Evolutionary conservation across 2,329 filamentous ascomycete species (phyloP).

Genomic region (Diaporthe destruens): DNA sequence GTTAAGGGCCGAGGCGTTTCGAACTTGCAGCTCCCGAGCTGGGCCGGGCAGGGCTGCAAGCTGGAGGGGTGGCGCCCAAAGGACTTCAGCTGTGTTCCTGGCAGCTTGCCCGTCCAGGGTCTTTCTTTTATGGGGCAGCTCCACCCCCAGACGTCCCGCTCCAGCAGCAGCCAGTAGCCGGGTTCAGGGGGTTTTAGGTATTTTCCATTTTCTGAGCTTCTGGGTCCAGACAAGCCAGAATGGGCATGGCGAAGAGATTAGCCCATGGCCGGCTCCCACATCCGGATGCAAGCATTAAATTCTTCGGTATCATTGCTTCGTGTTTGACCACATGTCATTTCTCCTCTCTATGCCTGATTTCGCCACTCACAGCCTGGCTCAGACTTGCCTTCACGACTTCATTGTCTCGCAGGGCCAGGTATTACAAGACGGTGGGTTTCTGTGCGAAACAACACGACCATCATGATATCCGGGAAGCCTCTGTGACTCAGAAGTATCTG

Average conservation of each 20-base stretch:
- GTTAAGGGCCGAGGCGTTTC: slow-evolving; percentile 32
- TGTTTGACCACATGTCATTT: neutral
- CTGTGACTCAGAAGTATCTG: slow-evolving; percentile 81
- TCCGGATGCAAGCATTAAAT: neutral
- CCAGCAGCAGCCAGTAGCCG: neutral
- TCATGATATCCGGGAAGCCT: slow-evolving; percentile 34
- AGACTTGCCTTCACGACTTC: slow-evolving; percentile 55
- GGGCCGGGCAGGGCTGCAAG: neutral
- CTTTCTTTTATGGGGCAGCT: neutral
- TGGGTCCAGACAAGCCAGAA: neutral
- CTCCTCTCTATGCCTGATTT: neutral
- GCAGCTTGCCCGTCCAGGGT: neutral
- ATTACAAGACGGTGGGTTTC: slow-evolving; percentile 58
- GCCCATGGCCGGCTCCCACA: neutral
- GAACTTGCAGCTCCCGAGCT: slow-evolving; percentile 24
- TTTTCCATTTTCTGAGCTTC: neutral
- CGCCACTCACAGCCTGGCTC: slow-evolving; percentile 46
- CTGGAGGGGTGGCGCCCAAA: slow-evolving; percentile 16
- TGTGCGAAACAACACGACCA: slow-evolving; percentile 63
- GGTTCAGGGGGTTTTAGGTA: neutral
- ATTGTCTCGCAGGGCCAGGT: slow-evolving; percentile 48
- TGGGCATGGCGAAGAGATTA: neutral
- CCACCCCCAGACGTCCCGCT: slow-evolving; percentile 29
- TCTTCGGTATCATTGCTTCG: neutral
- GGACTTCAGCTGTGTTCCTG: slow-evolving; percentile 6